Evolutionary conservation across 2,329 filamentous ascomycete species (phyloP), one percentile per base, ranked within the genome.

Genomic region (Trichoderma lentiforme): DNA sequence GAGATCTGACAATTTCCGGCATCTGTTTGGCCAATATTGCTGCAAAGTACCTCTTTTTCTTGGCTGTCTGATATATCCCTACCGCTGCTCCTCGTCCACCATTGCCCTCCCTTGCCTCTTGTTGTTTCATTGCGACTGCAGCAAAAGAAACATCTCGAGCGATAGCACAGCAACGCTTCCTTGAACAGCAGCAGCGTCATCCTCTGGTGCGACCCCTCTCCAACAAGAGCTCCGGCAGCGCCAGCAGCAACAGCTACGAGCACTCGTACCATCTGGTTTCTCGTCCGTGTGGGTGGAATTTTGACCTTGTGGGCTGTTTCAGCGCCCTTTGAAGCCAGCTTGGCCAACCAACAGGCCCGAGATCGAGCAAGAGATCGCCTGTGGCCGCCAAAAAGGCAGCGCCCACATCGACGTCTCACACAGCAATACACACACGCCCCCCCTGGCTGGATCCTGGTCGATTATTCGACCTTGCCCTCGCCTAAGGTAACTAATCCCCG

Each of bases 391-490:
- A 34, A 57, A 67, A 53, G 58, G 30, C 60, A 73, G 56, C 61
- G 61, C 30, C 71, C 66, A 60, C 67, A 47, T 67, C 51, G 64
- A 51, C 30, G 66, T 47, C 71, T 71, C 70, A 58, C 32, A 34
- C 32, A 34, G 39, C 64, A 72, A 69, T 67, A 72, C 43, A 64
- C 63, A 69, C 60, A 74, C 68, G 36, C 76, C 75, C 78, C 75
- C 76, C 75, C 76, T 72, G 43, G 66, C 72, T 58, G 67, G 61
- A 73, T 72, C 78, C 76, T 76, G 72, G 77, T 76, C 75, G 73
- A 78, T 75, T 78, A 76, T 76, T 78, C 77, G 78, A 76, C 77
- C 77, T 75, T 79, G 77, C 78, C 77, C 76, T 80, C 75, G 73
- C 72, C 73, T 78, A 53, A 21, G 18, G 43, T n/a, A 74, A 70